phyloP scores from a whole-genome alignment of 2,329 filamentous ascomycete genomes.

The Botrytis sinoallii region DNA sequence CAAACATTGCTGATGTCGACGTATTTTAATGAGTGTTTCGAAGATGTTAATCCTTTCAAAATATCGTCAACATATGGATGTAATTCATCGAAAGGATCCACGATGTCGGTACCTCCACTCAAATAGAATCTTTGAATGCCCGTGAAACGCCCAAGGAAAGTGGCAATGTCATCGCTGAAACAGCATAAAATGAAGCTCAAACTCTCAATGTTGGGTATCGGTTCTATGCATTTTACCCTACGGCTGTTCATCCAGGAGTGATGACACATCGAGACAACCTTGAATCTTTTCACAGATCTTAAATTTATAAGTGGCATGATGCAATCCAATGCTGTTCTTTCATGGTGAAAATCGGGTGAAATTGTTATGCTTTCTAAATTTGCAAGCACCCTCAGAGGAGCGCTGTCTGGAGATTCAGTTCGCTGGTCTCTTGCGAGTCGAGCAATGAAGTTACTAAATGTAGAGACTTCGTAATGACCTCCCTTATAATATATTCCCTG shows the following conservation, averaged over 20 bases:
- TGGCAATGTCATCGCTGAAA: not conserved
- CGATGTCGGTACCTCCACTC: too few relatives aligned
- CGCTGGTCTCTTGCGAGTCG: not conserved
- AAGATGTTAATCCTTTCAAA: not conserved
- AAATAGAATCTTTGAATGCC: not conserved
- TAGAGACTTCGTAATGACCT: not conserved
- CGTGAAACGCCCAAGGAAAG: not conserved
- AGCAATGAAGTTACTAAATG: not conserved
- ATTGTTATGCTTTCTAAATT: not conserved
- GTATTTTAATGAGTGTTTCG: not conserved
- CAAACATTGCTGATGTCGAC: not conserved
- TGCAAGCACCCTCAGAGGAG: not conserved
- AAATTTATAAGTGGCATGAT: not conserved
- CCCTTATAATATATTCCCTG: accelerated
- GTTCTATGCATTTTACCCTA: not conserved
- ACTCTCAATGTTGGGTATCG: not conserved
- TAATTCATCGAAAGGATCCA: too few relatives aligned
- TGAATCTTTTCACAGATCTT: not conserved
- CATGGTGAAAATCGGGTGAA: not conserved
- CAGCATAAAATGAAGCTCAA: not conserved
- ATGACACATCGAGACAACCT: not conserved
- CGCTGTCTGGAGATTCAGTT: not conserved
- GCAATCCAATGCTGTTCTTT: not conserved
- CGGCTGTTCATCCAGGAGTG: too few relatives aligned
- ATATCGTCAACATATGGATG: not conserved